Evolutionary conservation across 192 early-diverging fungal genomes (phyloP).

Genomic region (Backusella morwellensis): DNA sequence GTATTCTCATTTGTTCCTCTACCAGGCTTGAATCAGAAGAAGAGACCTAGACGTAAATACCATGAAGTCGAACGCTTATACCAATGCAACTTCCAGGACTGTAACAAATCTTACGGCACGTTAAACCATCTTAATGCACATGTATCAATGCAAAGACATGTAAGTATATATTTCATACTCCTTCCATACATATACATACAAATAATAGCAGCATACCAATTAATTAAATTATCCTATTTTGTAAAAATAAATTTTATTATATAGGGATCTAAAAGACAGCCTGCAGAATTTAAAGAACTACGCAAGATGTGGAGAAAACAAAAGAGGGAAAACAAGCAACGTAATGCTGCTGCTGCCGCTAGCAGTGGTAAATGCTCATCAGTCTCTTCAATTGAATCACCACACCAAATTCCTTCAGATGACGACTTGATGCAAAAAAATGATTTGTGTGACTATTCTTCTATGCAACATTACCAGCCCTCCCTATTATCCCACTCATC

Average conservation of each 20-base stretch:
- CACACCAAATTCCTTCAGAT: neutral
- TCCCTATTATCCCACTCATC: conserved; percentile 5
- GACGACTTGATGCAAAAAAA: conserved; percentile 4
- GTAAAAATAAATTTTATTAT: neutral
- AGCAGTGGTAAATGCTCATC: neutral
- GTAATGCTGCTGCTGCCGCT: neutral
- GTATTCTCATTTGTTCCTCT: conserved; percentile 46
- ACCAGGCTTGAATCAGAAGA: conserved; percentile 51
- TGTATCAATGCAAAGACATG: conserved; percentile 60
- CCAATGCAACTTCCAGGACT: conserved; percentile 47
- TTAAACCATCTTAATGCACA: conserved; percentile 61
- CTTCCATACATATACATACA: conserved; percentile 6
- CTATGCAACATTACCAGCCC: conserved; percentile 5
- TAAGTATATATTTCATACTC: conserved; percentile 23
- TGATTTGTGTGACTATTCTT: neutral
- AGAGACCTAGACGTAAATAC: conserved; percentile 51
- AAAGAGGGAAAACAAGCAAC: conserved; percentile 41
- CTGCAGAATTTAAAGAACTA: conserved; percentile 54
- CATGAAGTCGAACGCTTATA: conserved; percentile 62
- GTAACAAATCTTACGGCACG: conserved; percentile 58
- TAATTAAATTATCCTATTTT: conserved; percentile 36
- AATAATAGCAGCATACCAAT: conserved; percentile 14
- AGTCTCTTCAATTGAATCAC: neutral
- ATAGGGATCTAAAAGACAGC: conserved; percentile 31
- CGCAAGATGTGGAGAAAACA: conserved; percentile 54